Percentiles rank a stretch among this genome's conserved stretches.
Evolutionary conservation across 345 rosid genomes (phyloP).

Genomic region (Lumnitzera racemosa): DNA sequence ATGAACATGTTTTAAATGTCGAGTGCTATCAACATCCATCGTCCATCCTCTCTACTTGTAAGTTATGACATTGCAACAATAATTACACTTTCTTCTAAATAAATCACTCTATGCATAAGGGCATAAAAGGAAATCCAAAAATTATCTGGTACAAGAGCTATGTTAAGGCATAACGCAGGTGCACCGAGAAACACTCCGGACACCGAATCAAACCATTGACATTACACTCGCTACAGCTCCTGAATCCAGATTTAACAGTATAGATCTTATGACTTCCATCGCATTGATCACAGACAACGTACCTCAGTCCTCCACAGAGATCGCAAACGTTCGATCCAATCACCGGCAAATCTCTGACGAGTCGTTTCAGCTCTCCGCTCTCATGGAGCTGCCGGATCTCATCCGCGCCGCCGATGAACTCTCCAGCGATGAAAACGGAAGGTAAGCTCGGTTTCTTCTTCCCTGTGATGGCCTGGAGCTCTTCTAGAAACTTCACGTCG

Average conservation of each 20-base stretch:
- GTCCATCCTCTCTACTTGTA: too few relatives aligned
- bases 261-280: slow-evolving; percentile 49
- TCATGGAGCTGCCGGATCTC: slow-evolving; percentile 26
- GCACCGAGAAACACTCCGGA: slow-evolving; percentile 4
- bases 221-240: slow-evolving; percentile 28
- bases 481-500: slow-evolving; percentile 46
- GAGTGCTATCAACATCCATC: too few relatives aligned
- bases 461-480: slow-evolving; percentile 41
- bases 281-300: slow-evolving; percentile 26
- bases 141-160: too few relatives aligned
- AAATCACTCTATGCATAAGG: too few relatives aligned
- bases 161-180: too few relatives aligned
- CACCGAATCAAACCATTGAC: slow-evolving; percentile 35
- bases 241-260: slow-evolving; percentile 23
- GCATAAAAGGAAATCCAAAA: too few relatives aligned
- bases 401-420: slow-evolving; percentile 26
- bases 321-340: slow-evolving; percentile 11
- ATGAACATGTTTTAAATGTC: too few relatives aligned
- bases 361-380: slow-evolving; percentile 29
- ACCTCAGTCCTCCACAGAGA: slow-evolving; percentile 36
- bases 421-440: slow-evolving; percentile 27
- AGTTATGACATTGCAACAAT: too few relatives aligned
- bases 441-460: slow-evolving; percentile 17
- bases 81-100: too few relatives aligned
- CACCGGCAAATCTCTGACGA: slow-evolving; percentile 16